Percentiles rank a stretch among this genome's conserved stretches.
Conservation (phyloP, 352 stramenopile species). For the Halophytophthora batemanensis region DNA sequence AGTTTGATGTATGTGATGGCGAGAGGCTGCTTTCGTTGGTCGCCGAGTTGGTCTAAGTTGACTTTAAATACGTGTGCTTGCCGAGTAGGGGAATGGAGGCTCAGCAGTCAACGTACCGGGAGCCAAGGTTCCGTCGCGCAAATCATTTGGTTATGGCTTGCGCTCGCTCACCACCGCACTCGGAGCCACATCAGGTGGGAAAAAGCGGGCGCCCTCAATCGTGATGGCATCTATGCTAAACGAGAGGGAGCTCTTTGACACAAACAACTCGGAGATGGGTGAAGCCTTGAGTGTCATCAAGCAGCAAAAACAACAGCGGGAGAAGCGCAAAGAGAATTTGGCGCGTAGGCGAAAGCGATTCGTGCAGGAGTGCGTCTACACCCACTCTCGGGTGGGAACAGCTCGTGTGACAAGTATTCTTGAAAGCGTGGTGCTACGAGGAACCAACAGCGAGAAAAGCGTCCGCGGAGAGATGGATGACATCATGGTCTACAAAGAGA, state of each 20-base stretch:
- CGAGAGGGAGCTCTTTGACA: constrained; percentile 23
- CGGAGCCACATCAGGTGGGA: constrained; percentile 19
- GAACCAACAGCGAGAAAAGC: constrained; percentile 46
- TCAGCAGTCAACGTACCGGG: background rate
- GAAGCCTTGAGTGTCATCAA: constrained; percentile 31
- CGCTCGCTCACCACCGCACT: constrained; percentile 58
- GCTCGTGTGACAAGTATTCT: constrained; percentile 32
- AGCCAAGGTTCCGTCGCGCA: constrained; percentile 24
- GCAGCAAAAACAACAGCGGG: constrained; percentile 46
- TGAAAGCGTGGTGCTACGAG: constrained; percentile 39
- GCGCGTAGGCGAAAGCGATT: constrained; percentile 57
- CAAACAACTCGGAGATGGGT: constrained; percentile 24
- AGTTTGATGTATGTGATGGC: constrained; percentile 46
- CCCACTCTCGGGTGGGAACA: constrained; percentile 25
- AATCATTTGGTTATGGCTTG: constrained; percentile 63
- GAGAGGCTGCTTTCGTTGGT: constrained; percentile 1
- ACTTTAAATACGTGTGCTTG: constrained; percentile 1
- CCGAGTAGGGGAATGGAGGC: constrained; percentile 6
- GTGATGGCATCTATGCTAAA: constrained; percentile 21
- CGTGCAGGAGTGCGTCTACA: constrained; percentile 45
- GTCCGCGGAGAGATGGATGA: constrained; percentile 36
- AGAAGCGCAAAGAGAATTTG: constrained; percentile 50
- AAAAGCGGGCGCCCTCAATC: constrained; percentile 23
- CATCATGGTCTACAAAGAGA: constrained; percentile 65
- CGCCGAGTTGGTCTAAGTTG: background rate